These are phyloP conservation scores for Boletus tomentosulus DNA, from an alignment of 768 basidiomycete genomes.

Conservation along the genomic window DNA sequence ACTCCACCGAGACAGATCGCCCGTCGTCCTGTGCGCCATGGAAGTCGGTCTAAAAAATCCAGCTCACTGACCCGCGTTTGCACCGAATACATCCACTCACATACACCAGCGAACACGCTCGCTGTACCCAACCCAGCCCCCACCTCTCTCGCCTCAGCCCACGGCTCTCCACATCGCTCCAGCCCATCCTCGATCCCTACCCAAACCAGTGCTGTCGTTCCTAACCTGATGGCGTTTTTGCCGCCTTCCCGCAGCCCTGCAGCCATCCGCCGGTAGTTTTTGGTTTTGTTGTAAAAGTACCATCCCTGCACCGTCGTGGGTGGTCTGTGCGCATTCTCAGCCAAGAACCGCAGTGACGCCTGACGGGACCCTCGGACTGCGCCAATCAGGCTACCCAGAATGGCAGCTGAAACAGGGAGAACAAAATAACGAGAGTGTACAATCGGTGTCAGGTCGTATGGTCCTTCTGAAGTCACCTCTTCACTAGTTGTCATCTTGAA, in stretches of 20 bases:
- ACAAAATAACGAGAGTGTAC: conserved; percentile 49
- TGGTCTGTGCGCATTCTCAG: conserved; percentile 88
- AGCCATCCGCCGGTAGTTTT: conserved; percentile 82
- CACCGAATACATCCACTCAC: conserved; percentile 32
- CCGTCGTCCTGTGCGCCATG: conserved; percentile 45
- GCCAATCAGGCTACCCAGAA: conserved; percentile 67
- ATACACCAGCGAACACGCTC: conserved; percentile 51
- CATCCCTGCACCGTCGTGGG: conserved; percentile 85
- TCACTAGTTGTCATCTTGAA: conserved; percentile 16
- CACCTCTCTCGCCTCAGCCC: conserved; percentile 45
- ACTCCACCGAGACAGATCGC: conserved; percentile 52
- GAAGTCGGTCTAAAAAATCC: conserved; percentile 48
- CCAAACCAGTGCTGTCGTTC: conserved; percentile 43
- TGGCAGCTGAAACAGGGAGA: conserved; percentile 56
- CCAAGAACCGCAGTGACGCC: conserved; percentile 76
- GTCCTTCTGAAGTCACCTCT: conserved; percentile 6
- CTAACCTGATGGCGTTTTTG: conserved; percentile 50
- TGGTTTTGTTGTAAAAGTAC: conserved; percentile 96
- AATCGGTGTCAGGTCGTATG: conserved; percentile 30
- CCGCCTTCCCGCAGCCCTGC: conserved; percentile 68
- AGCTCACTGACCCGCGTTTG: neutral
- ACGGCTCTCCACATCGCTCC: conserved; percentile 32
- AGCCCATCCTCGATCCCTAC: conserved; percentile 46
- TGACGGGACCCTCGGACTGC: conserved; percentile 65
- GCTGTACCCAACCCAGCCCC: conserved; percentile 67